Percentiles rank a stretch among this genome's conserved stretches.
Evolutionary conservation across 495 filamentous ascomycete species (phyloP).

Genomic region (Rhizodiscina lignyota): DNA sequence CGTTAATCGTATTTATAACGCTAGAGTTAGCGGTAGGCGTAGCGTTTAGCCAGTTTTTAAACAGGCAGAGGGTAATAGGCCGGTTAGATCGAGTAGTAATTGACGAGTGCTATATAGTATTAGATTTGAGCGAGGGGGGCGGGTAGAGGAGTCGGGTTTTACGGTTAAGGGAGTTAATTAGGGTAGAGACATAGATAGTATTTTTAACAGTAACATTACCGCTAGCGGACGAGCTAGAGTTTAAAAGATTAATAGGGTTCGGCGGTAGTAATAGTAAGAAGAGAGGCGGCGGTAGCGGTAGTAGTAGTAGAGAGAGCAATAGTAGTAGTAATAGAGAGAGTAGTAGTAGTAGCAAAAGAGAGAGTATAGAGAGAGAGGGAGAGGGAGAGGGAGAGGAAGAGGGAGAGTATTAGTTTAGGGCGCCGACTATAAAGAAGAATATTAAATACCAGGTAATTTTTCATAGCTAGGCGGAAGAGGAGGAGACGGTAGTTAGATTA

Average conservation of each 20-base stretch:
- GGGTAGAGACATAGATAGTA: slow-evolving; percentile 8
- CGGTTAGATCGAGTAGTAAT: slow-evolving; percentile 12
- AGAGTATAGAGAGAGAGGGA: slow-evolving; percentile 3
- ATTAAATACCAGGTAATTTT: slow-evolving; percentile 1
- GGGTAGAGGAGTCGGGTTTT: slow-evolving; percentile 6
- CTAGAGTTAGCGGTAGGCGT: slow-evolving; percentile 5
- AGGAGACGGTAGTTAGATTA: slow-evolving; percentile 7
- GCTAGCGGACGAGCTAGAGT: no score
- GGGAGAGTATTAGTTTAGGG: not conserved
- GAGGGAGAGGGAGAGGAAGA: not conserved
- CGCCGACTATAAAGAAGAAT: slow-evolving; percentile 1
- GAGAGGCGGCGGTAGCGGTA: slow-evolving; percentile 1
- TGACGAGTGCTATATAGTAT: slow-evolving; percentile 13
- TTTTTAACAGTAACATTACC: slow-evolving; percentile 15
- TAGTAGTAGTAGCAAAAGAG: no score
- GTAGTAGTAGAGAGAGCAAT: slow-evolving; percentile 1
- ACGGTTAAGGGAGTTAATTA: slow-evolving; percentile 7
- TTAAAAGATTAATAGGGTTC: no score
- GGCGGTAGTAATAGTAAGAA: no score
- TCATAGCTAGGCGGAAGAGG: not conserved
- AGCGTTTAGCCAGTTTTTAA: slow-evolving; percentile 12
- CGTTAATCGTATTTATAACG: slow-evolving; percentile 10
- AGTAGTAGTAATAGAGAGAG: no score
- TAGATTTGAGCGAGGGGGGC: slow-evolving; percentile 6
- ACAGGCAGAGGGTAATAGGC: slow-evolving; percentile 5